Evolutionary conservation across 768 basidiomycete genomes (phyloP).

Genomic region (Lanmaoa pseudosensibilis): DNA sequence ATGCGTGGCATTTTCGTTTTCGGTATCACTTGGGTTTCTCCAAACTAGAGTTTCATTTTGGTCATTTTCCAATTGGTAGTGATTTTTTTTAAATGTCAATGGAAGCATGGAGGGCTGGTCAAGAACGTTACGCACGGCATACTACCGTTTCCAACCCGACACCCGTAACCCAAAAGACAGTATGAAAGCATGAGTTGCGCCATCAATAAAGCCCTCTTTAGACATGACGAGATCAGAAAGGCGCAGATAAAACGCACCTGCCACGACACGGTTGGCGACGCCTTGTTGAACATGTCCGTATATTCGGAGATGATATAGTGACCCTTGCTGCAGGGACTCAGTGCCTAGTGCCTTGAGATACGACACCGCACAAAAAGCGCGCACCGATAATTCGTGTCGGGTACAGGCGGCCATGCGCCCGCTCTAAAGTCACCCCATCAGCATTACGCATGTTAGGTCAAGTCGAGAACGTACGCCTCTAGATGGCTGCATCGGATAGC

Average conservation of each 20-base stretch:
- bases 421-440: constrained; percentile 39
- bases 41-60: constrained; percentile 52
- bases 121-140: constrained; percentile 51
- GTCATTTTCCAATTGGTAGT: neutral
- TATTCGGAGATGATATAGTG: constrained; percentile 76
- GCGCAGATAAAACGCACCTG: constrained; percentile 49
- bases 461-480: constrained; percentile 51
- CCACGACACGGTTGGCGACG: constrained; percentile 67
- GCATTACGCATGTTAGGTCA: neutral
- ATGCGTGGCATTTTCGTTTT: constrained; percentile 71
- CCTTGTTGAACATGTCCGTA: constrained; percentile 62
- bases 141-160: constrained; percentile 39
- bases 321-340: constrained; percentile 45
- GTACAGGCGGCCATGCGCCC: constrained; percentile 75
- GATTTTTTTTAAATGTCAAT: constrained; percentile 10
- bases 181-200: neutral
- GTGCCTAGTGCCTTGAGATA: constrained; percentile 1
- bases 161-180: neutral
- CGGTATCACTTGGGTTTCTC: constrained; percentile 67
- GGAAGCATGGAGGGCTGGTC: neutral
- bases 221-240: constrained; percentile 4
- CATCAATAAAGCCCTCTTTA: constrained; percentile 21
- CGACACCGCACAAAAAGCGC: constrained; percentile 13
- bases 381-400: constrained; percentile 76
- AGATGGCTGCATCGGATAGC: constrained; percentile 73